phyloP scores from a whole-genome alignment of 2,329 filamentous ascomycete species.

The Aspergillus hiratsukae region DNA sequence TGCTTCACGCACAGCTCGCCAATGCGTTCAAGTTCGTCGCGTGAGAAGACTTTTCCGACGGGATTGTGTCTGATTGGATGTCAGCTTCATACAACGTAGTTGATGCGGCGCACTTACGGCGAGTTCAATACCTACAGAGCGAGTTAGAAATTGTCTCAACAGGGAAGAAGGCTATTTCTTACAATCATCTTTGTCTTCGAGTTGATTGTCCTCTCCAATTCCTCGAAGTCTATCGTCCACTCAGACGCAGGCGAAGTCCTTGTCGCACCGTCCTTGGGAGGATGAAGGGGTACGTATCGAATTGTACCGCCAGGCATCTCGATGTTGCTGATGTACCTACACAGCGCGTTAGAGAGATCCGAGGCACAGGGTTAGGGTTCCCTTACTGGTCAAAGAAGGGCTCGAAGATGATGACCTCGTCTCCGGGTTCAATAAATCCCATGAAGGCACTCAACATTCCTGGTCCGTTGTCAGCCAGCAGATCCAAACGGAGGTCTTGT shows the following conservation, averaged over 20 bases:
- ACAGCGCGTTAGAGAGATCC: neutral
- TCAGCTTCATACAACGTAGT: slow-evolving; percentile 4
- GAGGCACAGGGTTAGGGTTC: neutral
- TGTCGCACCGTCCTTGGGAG: slow-evolving; percentile 72
- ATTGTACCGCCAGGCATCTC: slow-evolving; percentile 96
- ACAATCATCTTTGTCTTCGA: slow-evolving; percentile 95
- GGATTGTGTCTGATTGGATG: slow-evolving; percentile 66
- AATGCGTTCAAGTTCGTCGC: slow-evolving; percentile 75
- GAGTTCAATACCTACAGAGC: slow-evolving; percentile 44
- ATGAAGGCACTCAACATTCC: slow-evolving; percentile 96
- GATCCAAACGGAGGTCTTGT: neutral
- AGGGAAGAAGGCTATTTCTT: slow-evolving; percentile 13
- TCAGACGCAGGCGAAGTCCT: slow-evolving; percentile 80
- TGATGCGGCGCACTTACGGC: slow-evolving; percentile 34
- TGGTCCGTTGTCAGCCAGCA: slow-evolving; percentile 19
- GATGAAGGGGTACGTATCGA: slow-evolving; percentile 91
- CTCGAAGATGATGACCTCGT: slow-evolving; percentile 97
- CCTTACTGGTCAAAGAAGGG: slow-evolving; percentile 93
- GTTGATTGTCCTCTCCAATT: slow-evolving; percentile 77
- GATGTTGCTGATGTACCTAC: slow-evolving; percentile 89
- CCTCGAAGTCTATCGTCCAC: slow-evolving; percentile 81
- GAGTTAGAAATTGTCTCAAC: slow-evolving; percentile 6
- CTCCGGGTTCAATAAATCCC: slow-evolving; percentile 89
- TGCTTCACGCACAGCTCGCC: slow-evolving; percentile 87
- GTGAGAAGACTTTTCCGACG: slow-evolving; percentile 90